These are phyloP conservation scores for Panaeolus papilionaceus DNA, from an alignment of 768 basidiomycete genomes.

Conservation along the genomic window DNA sequence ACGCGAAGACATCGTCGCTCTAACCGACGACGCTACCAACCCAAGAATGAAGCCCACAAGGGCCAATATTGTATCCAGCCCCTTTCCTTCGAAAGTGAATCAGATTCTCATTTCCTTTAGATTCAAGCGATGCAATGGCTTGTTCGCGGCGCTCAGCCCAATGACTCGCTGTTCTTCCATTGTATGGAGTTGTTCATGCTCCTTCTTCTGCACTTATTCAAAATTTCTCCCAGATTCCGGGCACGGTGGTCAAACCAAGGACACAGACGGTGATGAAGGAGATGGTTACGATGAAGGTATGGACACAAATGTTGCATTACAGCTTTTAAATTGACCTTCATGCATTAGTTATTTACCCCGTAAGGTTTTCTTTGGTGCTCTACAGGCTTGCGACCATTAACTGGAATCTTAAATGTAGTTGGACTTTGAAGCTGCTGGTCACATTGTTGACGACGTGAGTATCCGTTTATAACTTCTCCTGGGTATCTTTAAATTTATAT, in stretches of 20 bases:
- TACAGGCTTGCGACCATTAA: conserved; percentile 19
- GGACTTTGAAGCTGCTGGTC: conserved; percentile 62
- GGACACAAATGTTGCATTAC: conserved; percentile 9
- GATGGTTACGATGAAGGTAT: conserved; percentile 86
- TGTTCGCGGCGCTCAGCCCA: conserved; percentile 76
- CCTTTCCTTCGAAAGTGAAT: background rate
- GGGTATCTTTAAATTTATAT: background rate
- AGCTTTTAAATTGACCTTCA: conserved; percentile 7
- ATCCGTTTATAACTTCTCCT: background rate
- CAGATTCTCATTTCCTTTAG: conserved; percentile 36
- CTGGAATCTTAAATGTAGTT: conserved; percentile 35
- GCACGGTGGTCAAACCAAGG: conserved; percentile 91
- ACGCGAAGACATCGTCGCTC: conserved; percentile 81
- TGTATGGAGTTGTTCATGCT: conserved; percentile 50
- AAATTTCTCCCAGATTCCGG: conserved; percentile 70
- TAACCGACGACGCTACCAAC: conserved; percentile 78
- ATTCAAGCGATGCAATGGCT: conserved; percentile 91
- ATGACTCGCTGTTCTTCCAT: conserved; percentile 92
- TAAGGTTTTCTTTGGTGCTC: conserved; percentile 50
- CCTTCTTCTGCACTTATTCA: conserved; percentile 6
- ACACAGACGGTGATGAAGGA: conserved; percentile 80
- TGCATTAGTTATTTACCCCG: conserved; percentile 81
- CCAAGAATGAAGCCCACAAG: conserved; percentile 74
- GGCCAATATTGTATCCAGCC: conserved; percentile 73
- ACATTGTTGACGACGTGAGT: conserved; percentile 90